phyloP scores from a whole-genome alignment of 352 stramenopile species.

The Globisporangium viniferum region DNA sequence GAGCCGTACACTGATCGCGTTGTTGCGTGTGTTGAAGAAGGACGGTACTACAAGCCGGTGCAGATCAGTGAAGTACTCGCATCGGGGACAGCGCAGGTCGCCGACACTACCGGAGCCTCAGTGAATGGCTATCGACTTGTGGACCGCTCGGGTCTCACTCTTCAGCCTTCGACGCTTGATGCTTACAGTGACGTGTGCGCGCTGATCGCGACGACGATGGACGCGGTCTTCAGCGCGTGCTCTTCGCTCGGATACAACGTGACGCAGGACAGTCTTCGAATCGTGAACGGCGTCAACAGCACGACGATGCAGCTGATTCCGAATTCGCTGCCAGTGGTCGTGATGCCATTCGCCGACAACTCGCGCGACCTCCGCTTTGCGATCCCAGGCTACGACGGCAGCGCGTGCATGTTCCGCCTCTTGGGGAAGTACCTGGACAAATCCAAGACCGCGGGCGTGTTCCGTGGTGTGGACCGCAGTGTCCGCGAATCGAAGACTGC shows the following conservation, averaged over 20 bases:
- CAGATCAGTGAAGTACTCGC: slow-evolving; percentile 19
- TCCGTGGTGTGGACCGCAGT: slow-evolving; percentile 22
- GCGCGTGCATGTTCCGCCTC: slow-evolving; percentile 29
- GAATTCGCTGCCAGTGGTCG: slow-evolving; percentile 20
- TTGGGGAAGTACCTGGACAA: slow-evolving; percentile 19
- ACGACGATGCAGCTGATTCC: slow-evolving; percentile 11
- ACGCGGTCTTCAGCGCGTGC: slow-evolving; percentile 20
- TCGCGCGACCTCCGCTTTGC: background rate
- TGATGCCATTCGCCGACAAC: slow-evolving; percentile 25
- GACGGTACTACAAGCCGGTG: slow-evolving; percentile 29
- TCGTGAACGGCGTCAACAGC: slow-evolving; percentile 20
- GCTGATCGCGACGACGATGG: slow-evolving; percentile 16
- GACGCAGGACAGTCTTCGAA: slow-evolving; percentile 14
- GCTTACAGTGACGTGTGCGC: slow-evolving; percentile 14
- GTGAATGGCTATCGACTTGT: slow-evolving; percentile 26
- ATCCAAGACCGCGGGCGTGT: slow-evolving; percentile 24
- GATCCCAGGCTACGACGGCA: slow-evolving; percentile 16
- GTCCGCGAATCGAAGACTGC: slow-evolving; percentile 31
- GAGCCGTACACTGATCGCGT: slow-evolving; percentile 44
- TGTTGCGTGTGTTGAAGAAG: slow-evolving; percentile 41
- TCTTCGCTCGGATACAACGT: slow-evolving; percentile 26
- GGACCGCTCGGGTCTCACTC: background rate
- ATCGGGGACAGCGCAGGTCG: background rate
- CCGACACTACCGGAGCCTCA: slow-evolving; percentile 17
- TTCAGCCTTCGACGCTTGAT: background rate